Conservation (phyloP, 306 rosid species). For the Datisca glomerata region DNA sequence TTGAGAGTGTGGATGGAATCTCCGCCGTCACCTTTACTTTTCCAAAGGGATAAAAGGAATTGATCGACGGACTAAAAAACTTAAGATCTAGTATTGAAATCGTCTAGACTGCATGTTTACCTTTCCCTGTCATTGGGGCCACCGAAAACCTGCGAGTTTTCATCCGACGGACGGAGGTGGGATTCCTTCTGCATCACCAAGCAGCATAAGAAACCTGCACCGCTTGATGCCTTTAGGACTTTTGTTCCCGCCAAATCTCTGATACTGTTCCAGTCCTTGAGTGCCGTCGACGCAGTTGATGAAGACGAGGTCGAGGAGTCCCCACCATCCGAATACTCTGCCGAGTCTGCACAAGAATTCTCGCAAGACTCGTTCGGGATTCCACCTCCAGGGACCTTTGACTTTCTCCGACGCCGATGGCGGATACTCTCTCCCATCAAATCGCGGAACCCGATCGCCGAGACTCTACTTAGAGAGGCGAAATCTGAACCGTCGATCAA, state of each 20-base stretch:
- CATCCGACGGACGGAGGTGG: slow-evolving; percentile 12
- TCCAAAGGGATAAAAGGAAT: too few species aligned
- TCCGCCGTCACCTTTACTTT: too few species aligned
- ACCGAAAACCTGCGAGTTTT: too few species aligned
- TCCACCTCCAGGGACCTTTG: not conserved
- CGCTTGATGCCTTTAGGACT: slow-evolving; percentile 19
- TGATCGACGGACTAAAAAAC: too few species aligned
- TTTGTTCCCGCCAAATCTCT: slow-evolving; percentile 46
- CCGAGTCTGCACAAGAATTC: slow-evolving; percentile 21
- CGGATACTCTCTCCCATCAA: slow-evolving; percentile 42
- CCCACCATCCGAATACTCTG: slow-evolving; percentile 25
- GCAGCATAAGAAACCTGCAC: slow-evolving; percentile 55
- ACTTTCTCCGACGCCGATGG: slow-evolving; percentile 7
- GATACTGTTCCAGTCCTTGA: slow-evolving; percentile 47
- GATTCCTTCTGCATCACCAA: slow-evolving; percentile 27
- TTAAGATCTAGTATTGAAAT: too few species aligned
- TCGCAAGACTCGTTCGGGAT: slow-evolving; percentile 23
- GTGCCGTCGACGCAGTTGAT: slow-evolving; percentile 26
- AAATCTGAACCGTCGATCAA: slow-evolving; percentile 30
- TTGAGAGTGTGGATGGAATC: too few species aligned
- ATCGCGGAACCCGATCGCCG: slow-evolving; percentile 65
- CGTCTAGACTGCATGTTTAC: too few species aligned
- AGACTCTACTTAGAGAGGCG: slow-evolving; percentile 24
- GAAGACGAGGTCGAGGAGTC: slow-evolving; percentile 42
- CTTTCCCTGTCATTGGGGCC: too few species aligned